Conservation (phyloP, 2,329 filamentous ascomycete genomes). For the Raffaelea ambrosiae region DNA sequence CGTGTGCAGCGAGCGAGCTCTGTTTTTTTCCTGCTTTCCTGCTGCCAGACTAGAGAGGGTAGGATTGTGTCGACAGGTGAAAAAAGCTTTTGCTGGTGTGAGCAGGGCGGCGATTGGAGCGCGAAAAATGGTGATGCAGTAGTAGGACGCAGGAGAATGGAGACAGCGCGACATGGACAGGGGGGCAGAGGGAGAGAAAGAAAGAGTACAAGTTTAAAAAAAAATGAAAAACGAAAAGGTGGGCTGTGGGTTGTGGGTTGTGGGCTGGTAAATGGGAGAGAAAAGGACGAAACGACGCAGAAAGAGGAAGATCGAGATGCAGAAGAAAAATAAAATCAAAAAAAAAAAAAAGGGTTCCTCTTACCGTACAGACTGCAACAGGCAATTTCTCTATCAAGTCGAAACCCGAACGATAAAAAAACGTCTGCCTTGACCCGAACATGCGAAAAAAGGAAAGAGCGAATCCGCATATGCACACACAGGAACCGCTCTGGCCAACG, state of each 20-base stretch:
- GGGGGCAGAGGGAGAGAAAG: background rate
- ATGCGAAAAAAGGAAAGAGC: background rate
- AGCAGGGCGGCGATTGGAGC: background rate
- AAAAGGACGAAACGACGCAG: background rate
- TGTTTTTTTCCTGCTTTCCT: too few relatives aligned
- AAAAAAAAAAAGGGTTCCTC: too few relatives aligned
- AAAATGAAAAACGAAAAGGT: background rate
- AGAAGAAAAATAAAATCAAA: background rate
- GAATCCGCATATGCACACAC: background rate
- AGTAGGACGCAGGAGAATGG: conserved; percentile 12
- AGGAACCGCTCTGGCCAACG: too few relatives aligned
- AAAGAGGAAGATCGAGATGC: background rate
- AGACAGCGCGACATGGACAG: conserved; percentile 3
- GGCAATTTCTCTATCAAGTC: background rate
- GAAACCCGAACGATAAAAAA: background rate
- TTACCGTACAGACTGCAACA: too few relatives aligned
- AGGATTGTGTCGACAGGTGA: background rate
- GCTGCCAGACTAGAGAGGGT: background rate
- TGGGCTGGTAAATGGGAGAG: background rate
- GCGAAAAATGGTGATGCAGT: conserved; percentile 9
- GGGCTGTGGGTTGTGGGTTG: too few relatives aligned
- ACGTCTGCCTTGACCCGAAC: background rate
- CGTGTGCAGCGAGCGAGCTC: too few relatives aligned
- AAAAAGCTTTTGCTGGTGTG: background rate
- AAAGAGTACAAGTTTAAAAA: background rate